Evolutionary conservation across 345 rosid genomes (phyloP), one percentile per base, ranked within the genome.

Genomic region (Gossypium mustelinum): DNA sequence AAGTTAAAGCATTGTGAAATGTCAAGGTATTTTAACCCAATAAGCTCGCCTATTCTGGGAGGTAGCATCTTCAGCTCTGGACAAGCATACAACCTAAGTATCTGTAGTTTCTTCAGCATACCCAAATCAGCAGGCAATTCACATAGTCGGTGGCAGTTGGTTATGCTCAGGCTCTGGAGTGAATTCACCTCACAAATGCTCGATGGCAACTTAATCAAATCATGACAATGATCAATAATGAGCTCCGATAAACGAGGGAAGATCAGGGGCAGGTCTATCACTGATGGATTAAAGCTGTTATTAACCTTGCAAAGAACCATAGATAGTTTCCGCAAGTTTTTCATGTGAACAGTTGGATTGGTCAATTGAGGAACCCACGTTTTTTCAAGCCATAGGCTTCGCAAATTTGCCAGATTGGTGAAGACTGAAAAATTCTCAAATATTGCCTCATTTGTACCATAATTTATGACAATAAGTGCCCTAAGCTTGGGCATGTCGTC

Each of bases 351-450:
- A n/a, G 87, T 83, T 70, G 85, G 68, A 59, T 81, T 80, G 50
- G 85, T 75, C 48, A 89, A 80, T 13, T 81, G 84, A 70, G 90
- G 83, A 60, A 88, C 81, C 11, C 82, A 86, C 24, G 88, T 90
- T 67, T 85, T 93, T 80, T 95, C 98, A 20, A 95, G 94, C 97
- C 98, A 92, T 20, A 93, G 87, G 84, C 96, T 94, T 57, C 87
- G 85, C 58, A 95, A 70, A 61, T 87, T 85, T 64, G 74, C 67
- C 78, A 89, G 78, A 79, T 78, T 81, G 29, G 89, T 71, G 68
- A 88, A 86, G 25, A 86, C 81, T 1, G 89, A 85, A 57, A 87
- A 81, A 85, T 92, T 92, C 11, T 51, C 55, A 24, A 92, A 86
- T 29, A 78, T 80, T 22, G 97, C 89, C 29, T 77, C 87, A 44